Evolutionary conservation across 2,329 filamentous ascomycete genomes (phyloP).

Genomic region (Penicillium sp.): DNA sequence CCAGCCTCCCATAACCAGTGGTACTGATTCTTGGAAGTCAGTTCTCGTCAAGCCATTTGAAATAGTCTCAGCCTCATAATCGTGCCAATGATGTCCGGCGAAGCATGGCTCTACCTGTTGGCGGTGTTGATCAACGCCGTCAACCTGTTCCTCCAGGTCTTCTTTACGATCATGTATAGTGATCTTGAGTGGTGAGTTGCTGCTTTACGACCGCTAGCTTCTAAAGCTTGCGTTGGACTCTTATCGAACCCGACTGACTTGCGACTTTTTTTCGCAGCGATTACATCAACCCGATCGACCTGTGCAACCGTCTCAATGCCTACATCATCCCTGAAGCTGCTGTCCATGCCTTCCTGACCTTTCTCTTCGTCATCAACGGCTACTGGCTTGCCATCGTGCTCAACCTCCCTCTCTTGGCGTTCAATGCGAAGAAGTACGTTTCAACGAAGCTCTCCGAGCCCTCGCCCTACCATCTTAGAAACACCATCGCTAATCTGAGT

Average conservation of each 20-base stretch:
- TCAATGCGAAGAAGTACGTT: conserved; percentile 96
- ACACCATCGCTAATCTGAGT: conserved; percentile 20
- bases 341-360: conserved; percentile 91
- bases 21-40: conserved; percentile 1
- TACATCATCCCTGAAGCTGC: conserved; percentile 99
- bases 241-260: conserved; percentile 9
- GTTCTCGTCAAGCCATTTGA: conserved; percentile 8
- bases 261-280: conserved; percentile 56
- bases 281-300: conserved; percentile 99
- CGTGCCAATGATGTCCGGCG: conserved; percentile 72
- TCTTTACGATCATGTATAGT: conserved; percentile 99
- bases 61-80: conserved; percentile 1
- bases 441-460: background rate
- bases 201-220: background rate
- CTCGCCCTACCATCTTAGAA: background rate
- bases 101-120: conserved; percentile 97
- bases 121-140: conserved; percentile 99
- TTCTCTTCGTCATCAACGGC: conserved; percentile 95
- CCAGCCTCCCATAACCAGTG: conserved; percentile 3
- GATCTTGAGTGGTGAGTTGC: conserved; percentile 92
- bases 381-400: conserved; percentile 93
- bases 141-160: conserved; percentile 98
- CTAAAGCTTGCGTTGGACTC: background rate
- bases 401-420: conserved; percentile 84
- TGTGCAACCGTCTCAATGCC: conserved; percentile 99